Base-by-base conservation (phyloP, 441 rosid genomes). In the Euphorbia schlechtendalii region DNA sequence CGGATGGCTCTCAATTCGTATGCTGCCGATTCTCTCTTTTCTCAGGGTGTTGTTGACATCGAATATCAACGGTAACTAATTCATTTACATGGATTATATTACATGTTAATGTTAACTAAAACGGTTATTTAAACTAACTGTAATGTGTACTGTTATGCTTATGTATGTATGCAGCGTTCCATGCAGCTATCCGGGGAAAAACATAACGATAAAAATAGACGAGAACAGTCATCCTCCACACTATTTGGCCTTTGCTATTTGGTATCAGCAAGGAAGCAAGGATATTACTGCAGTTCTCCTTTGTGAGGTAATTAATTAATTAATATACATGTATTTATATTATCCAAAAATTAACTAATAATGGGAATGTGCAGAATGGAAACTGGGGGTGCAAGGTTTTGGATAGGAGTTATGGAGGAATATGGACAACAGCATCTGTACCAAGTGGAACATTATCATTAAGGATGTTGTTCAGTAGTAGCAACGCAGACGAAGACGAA, bases 261-360 rank as follows among this genome's bases (percentile, higher is more conserved):
- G 86, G 88, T 79, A 77, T 75, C 93, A 87, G 71, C 85, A 87
- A 77, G 93, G 93, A 24, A 77, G 70, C 41, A 79, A 69, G 58
- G 92, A 86, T 60, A 81, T 84, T 70, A 83, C 86, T 3, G 92
- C 86, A 9, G 92, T 84, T 65, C 89, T 83, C 72, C 78, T 86
- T 11, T 86, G 88, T 15, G 88, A 86, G 86, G 92, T 86, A 76
- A 48, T 43, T 32, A n/a, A n/a, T n/a, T n/a, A n/a, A n/a, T n/a
- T n/a, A n/a, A n/a, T n/a, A n/a, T n/a, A n/a, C n/a, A n/a, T n/a
- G n/a, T n/a, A n/a, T n/a, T n/a, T n/a, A n/a, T n/a, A n/a, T n/a
- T n/a, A n/a, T n/a, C n/a, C n/a, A n/a, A n/a, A n/a, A n/a, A 46
- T 46, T 3, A 20, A 46, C 3, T 2, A 32, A 2, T 32, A 2